These are phyloP conservation scores for Choiromyces venosus DNA, from an alignment of 495 filamentous ascomycete genomes.

Conservation along the genomic window DNA sequence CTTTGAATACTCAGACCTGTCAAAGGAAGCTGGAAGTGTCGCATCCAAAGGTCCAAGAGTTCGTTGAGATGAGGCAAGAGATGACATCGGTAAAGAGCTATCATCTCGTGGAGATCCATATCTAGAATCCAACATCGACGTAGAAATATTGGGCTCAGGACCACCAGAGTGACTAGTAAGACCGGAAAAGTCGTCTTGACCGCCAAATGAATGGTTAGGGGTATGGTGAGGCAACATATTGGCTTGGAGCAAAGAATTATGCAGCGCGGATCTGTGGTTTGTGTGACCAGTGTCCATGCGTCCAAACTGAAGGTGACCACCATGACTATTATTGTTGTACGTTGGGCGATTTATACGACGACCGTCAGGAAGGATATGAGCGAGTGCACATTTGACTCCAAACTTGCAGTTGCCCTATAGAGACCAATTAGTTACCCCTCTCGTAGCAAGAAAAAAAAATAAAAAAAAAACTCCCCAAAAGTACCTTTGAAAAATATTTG, in stretches of 20 bases:
- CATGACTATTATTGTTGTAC: conserved; percentile 38
- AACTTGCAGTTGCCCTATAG: conserved; percentile 96
- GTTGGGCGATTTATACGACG: conserved; percentile 71
- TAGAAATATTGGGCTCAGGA: neutral
- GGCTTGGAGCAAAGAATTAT: conserved; percentile 75
- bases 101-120: conserved; percentile 89
- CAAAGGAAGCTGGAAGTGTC: conserved; percentile 89
- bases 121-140: conserved; percentile 67
- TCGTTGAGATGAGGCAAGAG: conserved; percentile 59
- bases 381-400: conserved; percentile 91
- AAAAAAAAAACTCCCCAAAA: conserved; percentile 28
- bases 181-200: conserved; percentile 47
- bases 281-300: conserved; percentile 42
- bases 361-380: conserved; percentile 90
- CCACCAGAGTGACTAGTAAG: conserved; percentile 41
- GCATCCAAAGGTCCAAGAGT: conserved; percentile 62
- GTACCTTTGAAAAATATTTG: conserved; percentile 97
- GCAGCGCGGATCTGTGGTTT: conserved; percentile 65
- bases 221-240: conserved; percentile 49
- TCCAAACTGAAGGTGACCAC: conserved; percentile 47
- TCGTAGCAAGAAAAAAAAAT: conserved; percentile 13
- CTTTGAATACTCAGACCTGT: conserved; percentile 90
- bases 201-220: conserved; percentile 42
- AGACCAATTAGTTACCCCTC: conserved; percentile 14
- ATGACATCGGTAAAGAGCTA: conserved; percentile 65